Evolutionary conservation across 768 basidiomycete species (phyloP).

Genomic region (Auricularia sp.): DNA sequence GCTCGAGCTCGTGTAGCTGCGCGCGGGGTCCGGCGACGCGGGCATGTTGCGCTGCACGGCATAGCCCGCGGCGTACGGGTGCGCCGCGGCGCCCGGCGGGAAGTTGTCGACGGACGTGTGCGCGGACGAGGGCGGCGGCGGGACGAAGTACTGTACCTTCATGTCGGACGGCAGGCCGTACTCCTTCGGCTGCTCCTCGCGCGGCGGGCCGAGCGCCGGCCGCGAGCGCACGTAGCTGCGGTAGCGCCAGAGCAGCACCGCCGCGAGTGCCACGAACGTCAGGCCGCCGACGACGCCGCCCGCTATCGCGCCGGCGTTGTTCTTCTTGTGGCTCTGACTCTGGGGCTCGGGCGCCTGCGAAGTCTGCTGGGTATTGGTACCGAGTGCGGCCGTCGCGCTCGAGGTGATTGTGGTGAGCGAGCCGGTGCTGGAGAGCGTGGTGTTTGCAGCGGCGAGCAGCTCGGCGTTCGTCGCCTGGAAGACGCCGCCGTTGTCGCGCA

Average conservation of each 20-base stretch:
- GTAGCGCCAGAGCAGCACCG: background rate
- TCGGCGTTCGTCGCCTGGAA: background rate
- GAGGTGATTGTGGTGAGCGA: background rate
- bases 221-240: background rate
- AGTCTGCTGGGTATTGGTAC: background rate
- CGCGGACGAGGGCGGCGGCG: background rate
- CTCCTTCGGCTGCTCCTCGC: background rate
- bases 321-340: background rate
- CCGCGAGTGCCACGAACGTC: background rate
- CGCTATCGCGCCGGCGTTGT: background rate
- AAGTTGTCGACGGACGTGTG: background rate
- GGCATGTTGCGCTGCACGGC: background rate
- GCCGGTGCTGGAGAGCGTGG: background rate
- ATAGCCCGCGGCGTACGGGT: background rate
- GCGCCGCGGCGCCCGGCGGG: background rate
- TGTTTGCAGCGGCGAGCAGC: background rate
- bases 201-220: background rate
- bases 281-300: background rate
- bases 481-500: background rate
- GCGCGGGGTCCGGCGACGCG: background rate
- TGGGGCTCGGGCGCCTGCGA: background rate
- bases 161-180: background rate
- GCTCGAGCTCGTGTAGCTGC: background rate
- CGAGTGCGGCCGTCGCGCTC: background rate
- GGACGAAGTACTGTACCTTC: background rate